A percentile compares a stretch with the other conserved stretches of the same genome.
Conservation (phyloP, 2,329 filamentous ascomycete species). For the Ceratocystis alfenasii region DNA sequence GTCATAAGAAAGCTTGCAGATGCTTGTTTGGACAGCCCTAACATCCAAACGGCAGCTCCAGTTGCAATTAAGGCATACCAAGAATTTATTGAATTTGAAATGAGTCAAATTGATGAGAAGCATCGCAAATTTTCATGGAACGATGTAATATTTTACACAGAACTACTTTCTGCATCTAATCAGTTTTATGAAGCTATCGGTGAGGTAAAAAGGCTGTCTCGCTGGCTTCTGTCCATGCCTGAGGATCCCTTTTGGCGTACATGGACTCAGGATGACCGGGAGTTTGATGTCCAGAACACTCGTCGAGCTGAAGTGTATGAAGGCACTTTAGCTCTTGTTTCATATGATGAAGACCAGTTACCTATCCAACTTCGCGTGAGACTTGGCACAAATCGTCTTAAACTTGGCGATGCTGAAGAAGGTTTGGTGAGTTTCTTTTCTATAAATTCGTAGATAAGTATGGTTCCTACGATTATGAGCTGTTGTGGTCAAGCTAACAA, state of each 20-base stretch:
- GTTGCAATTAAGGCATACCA: conserved; percentile 40
- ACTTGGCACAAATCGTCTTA: conserved; percentile 70
- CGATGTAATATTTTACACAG: conserved; percentile 73
- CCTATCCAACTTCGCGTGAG: conserved; percentile 76
- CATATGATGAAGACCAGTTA: conserved; percentile 52
- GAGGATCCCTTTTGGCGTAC: conserved; percentile 68
- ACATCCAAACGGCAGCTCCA: conserved; percentile 31
- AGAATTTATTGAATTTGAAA: conserved; percentile 32
- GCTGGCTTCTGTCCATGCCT: conserved; percentile 71
- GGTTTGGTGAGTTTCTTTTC: conserved; percentile 49
- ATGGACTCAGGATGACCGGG: conserved; percentile 61
- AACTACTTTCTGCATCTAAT: conserved; percentile 57
- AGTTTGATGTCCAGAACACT: conserved; percentile 68
- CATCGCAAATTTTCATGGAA: conserved; percentile 52
- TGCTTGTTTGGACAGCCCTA: conserved; percentile 42
- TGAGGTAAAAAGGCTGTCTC: conserved; percentile 57
- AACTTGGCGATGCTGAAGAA: conserved; percentile 55
- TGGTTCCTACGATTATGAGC: background rate
- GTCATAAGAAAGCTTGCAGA: conserved; percentile 46
- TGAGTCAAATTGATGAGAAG: conserved; percentile 30
- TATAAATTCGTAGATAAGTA: background rate
- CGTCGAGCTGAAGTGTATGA: conserved; percentile 52
- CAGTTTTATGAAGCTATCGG: conserved; percentile 54
- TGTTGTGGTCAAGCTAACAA: conserved; percentile 14
- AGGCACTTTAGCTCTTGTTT: conserved; percentile 46